These are phyloP conservation scores for Nakaseomyces sp. DNA, from an alignment of 1,139 yeast species.

Conservation along the genomic window DNA sequence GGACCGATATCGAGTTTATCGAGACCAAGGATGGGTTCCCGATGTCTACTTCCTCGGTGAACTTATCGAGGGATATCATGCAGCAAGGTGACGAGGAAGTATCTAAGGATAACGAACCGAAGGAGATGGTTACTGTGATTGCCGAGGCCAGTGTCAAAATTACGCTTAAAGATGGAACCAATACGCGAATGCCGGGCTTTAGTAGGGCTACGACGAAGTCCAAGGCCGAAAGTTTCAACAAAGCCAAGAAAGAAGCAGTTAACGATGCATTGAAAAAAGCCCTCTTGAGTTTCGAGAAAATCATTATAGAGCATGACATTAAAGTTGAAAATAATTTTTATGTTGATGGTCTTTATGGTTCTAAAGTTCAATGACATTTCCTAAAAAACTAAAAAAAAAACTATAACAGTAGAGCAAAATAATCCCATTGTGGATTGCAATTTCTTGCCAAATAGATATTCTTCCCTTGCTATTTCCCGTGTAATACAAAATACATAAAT, in stretches of 20 bases:
- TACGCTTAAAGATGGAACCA: conserved; percentile 28
- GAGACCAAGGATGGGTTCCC: conserved; percentile 17
- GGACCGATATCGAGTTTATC: conserved; percentile 22
- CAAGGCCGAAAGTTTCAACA: conserved; percentile 25
- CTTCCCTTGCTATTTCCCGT: no score
- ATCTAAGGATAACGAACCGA: no score
- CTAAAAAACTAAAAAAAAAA: no score
- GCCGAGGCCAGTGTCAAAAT: conserved; percentile 28
- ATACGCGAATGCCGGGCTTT: conserved; percentile 24
- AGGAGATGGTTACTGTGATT: conserved; percentile 15
- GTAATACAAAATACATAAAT: no score
- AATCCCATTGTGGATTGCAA: no score
- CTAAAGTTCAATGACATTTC: conserved; percentile 10
- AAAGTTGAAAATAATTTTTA: conserved; percentile 26
- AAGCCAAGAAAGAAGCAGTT: conserved; percentile 28
- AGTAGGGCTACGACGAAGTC: conserved; percentile 21
- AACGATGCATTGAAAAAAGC: conserved; percentile 27
- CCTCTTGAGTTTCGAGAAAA: conserved; percentile 24
- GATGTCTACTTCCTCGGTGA: not conserved
- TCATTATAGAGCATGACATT: conserved; percentile 23
- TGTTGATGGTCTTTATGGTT: conserved; percentile 25
- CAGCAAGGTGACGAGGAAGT: no score
- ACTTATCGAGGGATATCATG: no score
- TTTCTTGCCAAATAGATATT: no score
- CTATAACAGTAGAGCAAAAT: no score